phyloP scores from a whole-genome alignment of 2,329 filamentous ascomycete species.

The Cercospora sp. region DNA sequence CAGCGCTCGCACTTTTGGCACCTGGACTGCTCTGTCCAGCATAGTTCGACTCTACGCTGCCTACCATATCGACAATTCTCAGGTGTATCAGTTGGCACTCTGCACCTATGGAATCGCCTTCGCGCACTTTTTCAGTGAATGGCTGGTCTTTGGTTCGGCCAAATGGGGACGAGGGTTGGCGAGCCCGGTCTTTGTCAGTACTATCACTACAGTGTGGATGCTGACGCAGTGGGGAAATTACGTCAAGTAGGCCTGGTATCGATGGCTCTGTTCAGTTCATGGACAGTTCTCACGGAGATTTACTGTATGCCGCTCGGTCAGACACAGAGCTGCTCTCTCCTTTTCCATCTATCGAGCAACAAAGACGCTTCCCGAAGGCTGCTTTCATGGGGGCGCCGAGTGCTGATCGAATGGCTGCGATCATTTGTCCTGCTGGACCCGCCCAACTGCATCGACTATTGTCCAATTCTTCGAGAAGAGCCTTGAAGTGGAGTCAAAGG shows the following conservation, averaged over 20 bases:
- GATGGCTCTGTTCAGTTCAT: neutral
- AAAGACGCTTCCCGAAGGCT: neutral
- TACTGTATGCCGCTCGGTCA: neutral
- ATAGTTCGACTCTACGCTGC: conserved; percentile 80
- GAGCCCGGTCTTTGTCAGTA: conserved; percentile 60
- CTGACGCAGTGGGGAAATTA: conserved; percentile 58
- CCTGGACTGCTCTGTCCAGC: conserved; percentile 79
- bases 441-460: neutral
- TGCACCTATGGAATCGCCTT: conserved; percentile 81
- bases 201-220: conserved; percentile 62
- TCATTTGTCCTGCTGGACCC: neutral
- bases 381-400: neutral
- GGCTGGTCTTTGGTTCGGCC: conserved; percentile 75
- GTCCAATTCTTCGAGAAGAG: neutral
- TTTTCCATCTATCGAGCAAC: neutral
- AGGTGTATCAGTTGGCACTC: conserved; percentile 76
- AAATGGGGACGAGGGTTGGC: conserved; percentile 62
- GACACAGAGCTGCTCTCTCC: neutral
- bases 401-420: neutral
- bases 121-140: conserved; percentile 77
- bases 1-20: conserved; percentile 77
- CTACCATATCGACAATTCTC: conserved; percentile 72
- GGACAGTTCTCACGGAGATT: neutral
- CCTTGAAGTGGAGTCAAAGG: neutral
- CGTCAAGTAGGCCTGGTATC: conserved; percentile 20